Evolutionary conservation across 2,329 filamentous ascomycete genomes (phyloP).

Genomic region (Alternaria solani): DNA sequence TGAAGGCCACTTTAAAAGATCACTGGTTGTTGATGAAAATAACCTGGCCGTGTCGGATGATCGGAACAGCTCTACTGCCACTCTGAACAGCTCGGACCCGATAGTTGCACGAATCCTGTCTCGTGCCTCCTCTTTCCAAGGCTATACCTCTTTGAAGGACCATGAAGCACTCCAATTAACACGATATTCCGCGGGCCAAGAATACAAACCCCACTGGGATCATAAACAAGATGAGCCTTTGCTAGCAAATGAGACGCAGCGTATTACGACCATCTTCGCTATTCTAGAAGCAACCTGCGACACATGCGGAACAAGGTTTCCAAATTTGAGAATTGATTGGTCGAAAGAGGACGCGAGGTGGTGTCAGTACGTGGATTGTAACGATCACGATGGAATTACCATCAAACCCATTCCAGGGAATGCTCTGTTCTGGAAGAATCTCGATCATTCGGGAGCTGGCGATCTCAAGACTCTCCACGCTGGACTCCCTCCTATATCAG

Average conservation of each 20-base stretch:
- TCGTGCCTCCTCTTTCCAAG: slow-evolving; percentile 1
- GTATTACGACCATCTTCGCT: slow-evolving; percentile 4
- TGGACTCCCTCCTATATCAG: slow-evolving; percentile 1
- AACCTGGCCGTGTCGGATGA: too few relatives aligned
- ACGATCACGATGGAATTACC: background rate
- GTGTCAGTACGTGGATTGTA: slow-evolving; percentile 2
- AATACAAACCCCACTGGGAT: slow-evolving; percentile 7
- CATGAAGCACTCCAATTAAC: slow-evolving; percentile 2
- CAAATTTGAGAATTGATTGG: background rate
- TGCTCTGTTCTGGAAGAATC: slow-evolving; percentile 9
- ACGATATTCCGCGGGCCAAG: background rate
- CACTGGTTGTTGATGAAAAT: background rate
- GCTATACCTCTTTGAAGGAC: background rate
- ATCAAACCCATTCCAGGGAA: slow-evolving; percentile 3
- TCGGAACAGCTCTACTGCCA: background rate
- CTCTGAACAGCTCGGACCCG: background rate
- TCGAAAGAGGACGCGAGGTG: slow-evolving; percentile 1
- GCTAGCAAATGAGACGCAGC: background rate
- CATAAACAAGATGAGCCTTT: background rate
- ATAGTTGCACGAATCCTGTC: background rate
- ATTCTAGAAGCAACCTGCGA: slow-evolving; percentile 3
- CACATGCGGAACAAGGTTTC: slow-evolving; percentile 1
- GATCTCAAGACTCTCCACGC: background rate
- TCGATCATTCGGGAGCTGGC: background rate
- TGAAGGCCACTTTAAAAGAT: background rate